Conservation (phyloP, 2,329 filamentous ascomycete species). For the Verticillium zaregamsianum region DNA sequence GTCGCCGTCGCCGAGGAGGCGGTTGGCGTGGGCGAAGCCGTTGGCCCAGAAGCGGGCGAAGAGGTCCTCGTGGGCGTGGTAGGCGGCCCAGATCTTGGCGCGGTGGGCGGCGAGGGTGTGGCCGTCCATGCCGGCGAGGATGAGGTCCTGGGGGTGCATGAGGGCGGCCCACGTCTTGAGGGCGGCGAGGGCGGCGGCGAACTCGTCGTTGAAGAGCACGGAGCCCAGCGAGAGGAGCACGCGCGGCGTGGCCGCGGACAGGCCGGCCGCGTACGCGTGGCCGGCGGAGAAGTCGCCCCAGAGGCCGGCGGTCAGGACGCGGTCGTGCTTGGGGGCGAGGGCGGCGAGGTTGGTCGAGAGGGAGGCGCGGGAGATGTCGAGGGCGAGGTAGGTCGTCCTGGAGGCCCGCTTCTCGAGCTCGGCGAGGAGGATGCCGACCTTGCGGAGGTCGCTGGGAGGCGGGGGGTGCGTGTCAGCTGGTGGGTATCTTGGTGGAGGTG, state of each 20-base stretch:
- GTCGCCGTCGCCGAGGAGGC: conserved; percentile 21
- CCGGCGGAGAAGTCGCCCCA: conserved; percentile 36
- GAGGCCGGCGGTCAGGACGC: conserved; percentile 30
- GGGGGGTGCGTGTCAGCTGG: too few species aligned
- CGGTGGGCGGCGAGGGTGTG: conserved; percentile 26
- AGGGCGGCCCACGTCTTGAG: conserved; percentile 30
- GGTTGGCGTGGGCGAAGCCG: conserved; percentile 33
- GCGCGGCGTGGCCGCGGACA: background rate
- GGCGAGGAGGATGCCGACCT: conserved; percentile 32
- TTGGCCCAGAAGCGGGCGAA: conserved; percentile 33
- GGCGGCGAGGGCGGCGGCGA: conserved; percentile 27
- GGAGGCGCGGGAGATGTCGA: conserved; percentile 34
- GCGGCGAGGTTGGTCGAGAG: conserved; percentile 28
- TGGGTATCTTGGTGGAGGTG: too few species aligned
- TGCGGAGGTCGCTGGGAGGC: conserved; percentile 30
- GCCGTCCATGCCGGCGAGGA: conserved; percentile 37
- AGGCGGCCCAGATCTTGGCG: conserved; percentile 35
- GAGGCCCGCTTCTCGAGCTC: conserved; percentile 25
- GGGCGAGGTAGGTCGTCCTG: conserved; percentile 29
- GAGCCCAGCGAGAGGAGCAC: conserved; percentile 34
- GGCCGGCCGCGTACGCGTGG: conserved; percentile 21
- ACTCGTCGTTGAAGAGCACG: conserved; percentile 37
- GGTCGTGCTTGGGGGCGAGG: conserved; percentile 23
- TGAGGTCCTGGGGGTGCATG: conserved; percentile 27
- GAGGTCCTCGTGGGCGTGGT: conserved; percentile 31